Percentiles rank a stretch among this genome's conserved stretches.
These are phyloP conservation scores for Hymenotorrendiella dingleyae DNA, from an alignment of 2,329 filamentous ascomycete species.

Conservation along the genomic window DNA sequence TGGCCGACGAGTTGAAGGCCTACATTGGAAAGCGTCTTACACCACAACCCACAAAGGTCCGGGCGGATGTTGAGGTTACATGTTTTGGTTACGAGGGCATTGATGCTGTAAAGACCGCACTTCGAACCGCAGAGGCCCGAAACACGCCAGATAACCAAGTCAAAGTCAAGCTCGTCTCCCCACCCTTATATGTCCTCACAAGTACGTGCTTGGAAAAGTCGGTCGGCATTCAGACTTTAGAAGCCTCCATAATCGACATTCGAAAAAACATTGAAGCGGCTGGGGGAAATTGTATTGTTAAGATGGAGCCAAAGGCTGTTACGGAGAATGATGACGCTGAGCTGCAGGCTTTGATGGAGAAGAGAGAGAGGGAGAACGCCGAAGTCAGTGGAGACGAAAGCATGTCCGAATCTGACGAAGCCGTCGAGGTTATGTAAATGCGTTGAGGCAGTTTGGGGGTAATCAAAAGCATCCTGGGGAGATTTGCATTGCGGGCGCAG, in stretches of 20 bases:
- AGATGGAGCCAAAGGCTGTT: conserved; percentile 99
- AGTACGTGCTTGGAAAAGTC: conserved; percentile 93
- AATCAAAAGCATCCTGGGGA: conserved; percentile 26
- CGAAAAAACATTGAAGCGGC: conserved; percentile 70
- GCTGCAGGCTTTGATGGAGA: conserved; percentile 97
- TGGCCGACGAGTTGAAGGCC: conserved; percentile 82
- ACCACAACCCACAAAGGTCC: conserved; percentile 97
- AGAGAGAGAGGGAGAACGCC: conserved; percentile 94
- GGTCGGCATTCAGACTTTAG: conserved; percentile 74
- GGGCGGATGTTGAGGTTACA: conserved; percentile 93
- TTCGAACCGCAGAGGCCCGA: conserved; percentile 83
- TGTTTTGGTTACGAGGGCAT: conserved; percentile 97
- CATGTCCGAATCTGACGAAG: conserved; percentile 89
- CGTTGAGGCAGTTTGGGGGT: conserved; percentile 9
- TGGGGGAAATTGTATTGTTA: conserved; percentile 77
- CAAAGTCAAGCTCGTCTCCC: conserved; percentile 97
- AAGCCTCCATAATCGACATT: conserved; percentile 86
- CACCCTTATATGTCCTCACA: conserved; percentile 92
- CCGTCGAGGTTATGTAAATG: conserved; percentile 47
- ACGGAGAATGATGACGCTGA: conserved; percentile 98
- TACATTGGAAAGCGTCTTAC: conserved; percentile 98
- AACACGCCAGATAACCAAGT: conserved; percentile 92
- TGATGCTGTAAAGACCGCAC: conserved; percentile 91
- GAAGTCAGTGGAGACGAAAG: conserved; percentile 98
- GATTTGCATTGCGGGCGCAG: conserved; percentile 29